A percentile compares a stretch with the other conserved stretches of the same genome.
Conservation (phyloP, 2,329 filamentous ascomycete species). For the Paecilomyces formosus region DNA sequence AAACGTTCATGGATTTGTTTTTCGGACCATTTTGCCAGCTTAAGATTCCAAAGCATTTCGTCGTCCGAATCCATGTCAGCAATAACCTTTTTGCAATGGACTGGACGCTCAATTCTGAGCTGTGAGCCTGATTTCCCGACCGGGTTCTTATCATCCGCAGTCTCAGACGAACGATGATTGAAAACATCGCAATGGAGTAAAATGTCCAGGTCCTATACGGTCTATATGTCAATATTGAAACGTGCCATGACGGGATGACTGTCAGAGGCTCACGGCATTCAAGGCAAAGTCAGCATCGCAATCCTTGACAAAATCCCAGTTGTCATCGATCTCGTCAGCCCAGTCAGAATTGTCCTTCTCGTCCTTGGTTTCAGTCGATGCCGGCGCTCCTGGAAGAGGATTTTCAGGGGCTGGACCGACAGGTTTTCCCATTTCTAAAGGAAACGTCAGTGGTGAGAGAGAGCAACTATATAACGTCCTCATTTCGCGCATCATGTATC, state of each 20-base stretch:
- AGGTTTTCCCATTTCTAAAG: neutral
- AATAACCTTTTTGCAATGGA: slow-evolving; percentile 35
- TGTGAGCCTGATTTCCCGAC: slow-evolving; percentile 1
- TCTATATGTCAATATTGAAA: neutral
- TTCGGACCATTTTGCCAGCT: slow-evolving; percentile 31
- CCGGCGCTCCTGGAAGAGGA: neutral
- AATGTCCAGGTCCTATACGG: neutral
- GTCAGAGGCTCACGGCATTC: neutral
- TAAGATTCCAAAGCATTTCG: slow-evolving; percentile 27
- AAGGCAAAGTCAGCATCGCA: neutral
- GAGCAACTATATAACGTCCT: neutral
- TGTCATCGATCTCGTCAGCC: neutral
- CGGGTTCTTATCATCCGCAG: neutral
- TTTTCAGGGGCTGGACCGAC: neutral
- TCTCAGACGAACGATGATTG: neutral
- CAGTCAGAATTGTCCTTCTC: neutral
- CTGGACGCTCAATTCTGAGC: slow-evolving; percentile 33
- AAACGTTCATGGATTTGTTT: slow-evolving; percentile 38
- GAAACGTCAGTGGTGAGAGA: neutral
- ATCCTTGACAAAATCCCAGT: neutral
- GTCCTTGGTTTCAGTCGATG: neutral
- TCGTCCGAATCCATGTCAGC: slow-evolving; percentile 42
- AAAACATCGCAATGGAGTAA: neutral
- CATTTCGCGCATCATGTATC: neutral
- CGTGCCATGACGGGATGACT: neutral